Percentiles rank a stretch among this genome's conserved stretches.
phyloP scores from a whole-genome alignment of 352 stramenopile species.

The Globisporangium alternatum region DNA sequence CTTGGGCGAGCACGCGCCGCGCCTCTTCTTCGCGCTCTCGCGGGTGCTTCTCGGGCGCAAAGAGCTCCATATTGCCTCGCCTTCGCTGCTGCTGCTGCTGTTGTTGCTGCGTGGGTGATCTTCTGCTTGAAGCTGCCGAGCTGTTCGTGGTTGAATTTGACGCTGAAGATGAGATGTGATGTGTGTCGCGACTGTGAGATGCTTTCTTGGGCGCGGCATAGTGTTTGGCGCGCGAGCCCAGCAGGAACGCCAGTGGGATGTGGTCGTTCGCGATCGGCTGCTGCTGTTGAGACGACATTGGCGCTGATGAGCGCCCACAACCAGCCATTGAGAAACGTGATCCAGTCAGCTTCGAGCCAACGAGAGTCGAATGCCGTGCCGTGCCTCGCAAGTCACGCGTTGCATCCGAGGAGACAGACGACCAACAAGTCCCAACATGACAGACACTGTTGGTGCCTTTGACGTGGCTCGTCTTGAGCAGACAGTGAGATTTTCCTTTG shows the following conservation, averaged over 20 bases:
- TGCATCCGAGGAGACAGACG: neutral
- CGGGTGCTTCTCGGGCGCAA: slow-evolving; percentile 18
- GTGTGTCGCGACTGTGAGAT: neutral
- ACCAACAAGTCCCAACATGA: neutral
- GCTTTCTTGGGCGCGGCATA: slow-evolving; percentile 26
- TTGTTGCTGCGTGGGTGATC: neutral
- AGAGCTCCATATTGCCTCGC: slow-evolving; percentile 6
- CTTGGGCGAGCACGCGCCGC: slow-evolving; percentile 27
- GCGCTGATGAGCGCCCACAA: neutral
- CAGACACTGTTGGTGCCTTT: neutral
- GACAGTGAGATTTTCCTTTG: neutral
- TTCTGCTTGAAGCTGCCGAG: neutral
- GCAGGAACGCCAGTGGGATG: slow-evolving; percentile 67
- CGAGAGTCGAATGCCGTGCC: neutral
- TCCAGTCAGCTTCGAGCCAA: neutral
- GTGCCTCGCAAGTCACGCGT: neutral
- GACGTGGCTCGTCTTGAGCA: neutral
- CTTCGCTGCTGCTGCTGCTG: neutral
- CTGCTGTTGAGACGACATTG: neutral
- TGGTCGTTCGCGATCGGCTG: slow-evolving; percentile 39
- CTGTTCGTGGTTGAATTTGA: neutral
- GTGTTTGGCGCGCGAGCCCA: slow-evolving; percentile 38
- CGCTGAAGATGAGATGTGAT: neutral
- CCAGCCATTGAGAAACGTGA: neutral
- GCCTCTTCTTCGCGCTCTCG: slow-evolving; percentile 40